These are phyloP conservation scores for Codiaeum variegatum DNA, from an alignment of 441 rosid species.

Conservation along the genomic window DNA sequence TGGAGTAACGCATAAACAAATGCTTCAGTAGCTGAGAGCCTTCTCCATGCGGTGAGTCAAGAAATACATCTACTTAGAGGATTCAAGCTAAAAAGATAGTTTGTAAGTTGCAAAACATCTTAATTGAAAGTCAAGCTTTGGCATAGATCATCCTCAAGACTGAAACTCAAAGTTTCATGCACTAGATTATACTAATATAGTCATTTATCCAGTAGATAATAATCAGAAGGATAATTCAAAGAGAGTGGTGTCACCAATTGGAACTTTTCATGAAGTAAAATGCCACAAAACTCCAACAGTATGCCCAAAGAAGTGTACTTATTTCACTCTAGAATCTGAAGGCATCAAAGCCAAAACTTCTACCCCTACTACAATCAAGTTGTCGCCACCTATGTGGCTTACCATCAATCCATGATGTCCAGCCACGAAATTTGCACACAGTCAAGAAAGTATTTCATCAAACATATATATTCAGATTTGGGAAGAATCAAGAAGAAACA, in stretches of 20 bases:
- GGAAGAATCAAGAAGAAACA: background rate
- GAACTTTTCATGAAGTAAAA: background rate
- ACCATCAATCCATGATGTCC: background rate
- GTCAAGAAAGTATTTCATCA: background rate
- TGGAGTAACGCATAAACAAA: background rate
- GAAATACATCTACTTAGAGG: background rate
- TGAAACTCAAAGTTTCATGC: background rate
- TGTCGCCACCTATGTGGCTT: background rate
- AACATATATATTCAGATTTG: background rate
- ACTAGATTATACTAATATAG: background rate
- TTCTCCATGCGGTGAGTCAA: background rate
- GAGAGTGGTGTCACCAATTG: background rate
- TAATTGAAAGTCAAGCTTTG: background rate
- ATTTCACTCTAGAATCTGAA: background rate
- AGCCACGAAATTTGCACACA: background rate
- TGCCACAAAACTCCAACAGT: background rate
- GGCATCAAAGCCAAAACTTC: conserved; percentile 3
- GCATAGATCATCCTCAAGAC: background rate
- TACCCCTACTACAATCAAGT: background rate
- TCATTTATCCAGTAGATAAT: background rate
- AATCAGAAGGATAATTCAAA: background rate
- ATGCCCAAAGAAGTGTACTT: conserved; percentile 4
- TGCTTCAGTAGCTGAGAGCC: background rate
- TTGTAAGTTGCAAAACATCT: background rate
- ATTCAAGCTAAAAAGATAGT: background rate